phyloP scores from a whole-genome alignment of 1,284 basidiomycete genomes.

The Papiliotrema flavescens region DNA sequence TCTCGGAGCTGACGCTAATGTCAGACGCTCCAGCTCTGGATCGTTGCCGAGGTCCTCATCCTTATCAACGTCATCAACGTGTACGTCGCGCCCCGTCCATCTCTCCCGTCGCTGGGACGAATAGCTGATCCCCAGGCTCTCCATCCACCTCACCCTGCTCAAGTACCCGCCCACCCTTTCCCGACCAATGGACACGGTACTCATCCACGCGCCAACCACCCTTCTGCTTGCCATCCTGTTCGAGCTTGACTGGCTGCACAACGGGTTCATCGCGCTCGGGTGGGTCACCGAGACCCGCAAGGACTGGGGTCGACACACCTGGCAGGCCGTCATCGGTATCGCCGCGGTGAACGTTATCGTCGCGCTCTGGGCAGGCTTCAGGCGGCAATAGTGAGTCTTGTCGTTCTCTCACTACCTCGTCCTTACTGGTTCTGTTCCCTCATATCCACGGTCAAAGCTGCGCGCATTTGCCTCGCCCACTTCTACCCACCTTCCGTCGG shows the following conservation, averaged over 20 bases:
- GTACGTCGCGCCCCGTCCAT: conserved; percentile 26
- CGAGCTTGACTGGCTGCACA: conserved; percentile 51
- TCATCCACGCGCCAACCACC: conserved; percentile 53
- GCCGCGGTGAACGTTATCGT: conserved; percentile 36
- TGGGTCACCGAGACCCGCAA: conserved; percentile 46
- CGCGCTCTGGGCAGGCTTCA: conserved; percentile 38
- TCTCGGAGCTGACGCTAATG: not conserved
- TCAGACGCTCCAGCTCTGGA: conserved; percentile 46
- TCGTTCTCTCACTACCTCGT: too few relatives aligned
- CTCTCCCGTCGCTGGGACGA: not conserved
- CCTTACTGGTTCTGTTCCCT: too few relatives aligned
- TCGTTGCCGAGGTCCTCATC: conserved; percentile 41
- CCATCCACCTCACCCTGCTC: conserved; percentile 44
- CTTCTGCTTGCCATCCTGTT: conserved; percentile 52
- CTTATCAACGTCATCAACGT: conserved; percentile 45
- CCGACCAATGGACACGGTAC: conserved; percentile 52
- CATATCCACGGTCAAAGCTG: too few relatives aligned
- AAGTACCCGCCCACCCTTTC: conserved; percentile 39
- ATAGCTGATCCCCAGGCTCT: conserved; percentile 24
- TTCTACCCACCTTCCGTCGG: not conserved
- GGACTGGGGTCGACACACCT: conserved; percentile 33
- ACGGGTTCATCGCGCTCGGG: conserved; percentile 52
- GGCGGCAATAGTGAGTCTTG: conserved; percentile 36
- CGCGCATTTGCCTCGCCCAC: not conserved
- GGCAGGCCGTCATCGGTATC: conserved; percentile 41